These are phyloP conservation scores for Fusarium miscanthi DNA, from an alignment of 2,329 filamentous ascomycete genomes.

Conservation along the genomic window DNA sequence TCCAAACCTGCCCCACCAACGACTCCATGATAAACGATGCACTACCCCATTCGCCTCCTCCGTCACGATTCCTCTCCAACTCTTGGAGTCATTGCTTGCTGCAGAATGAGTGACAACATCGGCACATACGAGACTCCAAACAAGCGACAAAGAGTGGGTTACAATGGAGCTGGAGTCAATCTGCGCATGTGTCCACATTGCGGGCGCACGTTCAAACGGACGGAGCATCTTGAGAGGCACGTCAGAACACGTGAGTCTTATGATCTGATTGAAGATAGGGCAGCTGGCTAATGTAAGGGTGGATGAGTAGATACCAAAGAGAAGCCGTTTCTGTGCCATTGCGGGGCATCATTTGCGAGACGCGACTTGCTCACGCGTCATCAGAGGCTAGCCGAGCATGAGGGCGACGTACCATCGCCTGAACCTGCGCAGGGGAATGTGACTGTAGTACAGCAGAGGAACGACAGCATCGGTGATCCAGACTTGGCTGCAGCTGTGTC, in stretches of 20 bases:
- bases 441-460: background rate
- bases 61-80: background rate
- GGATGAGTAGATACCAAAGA: slow-evolving; percentile 56
- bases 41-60: slow-evolving; percentile 5
- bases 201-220: slow-evolving; percentile 57
- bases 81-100: slow-evolving; percentile 6
- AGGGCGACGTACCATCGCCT: background rate
- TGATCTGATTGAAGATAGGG: background rate
- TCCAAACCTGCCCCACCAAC: slow-evolving; percentile 2
- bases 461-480: background rate
- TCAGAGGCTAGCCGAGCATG: slow-evolving; percentile 39
- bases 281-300: background rate
- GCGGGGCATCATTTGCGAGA: slow-evolving; percentile 57
- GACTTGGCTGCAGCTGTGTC: slow-evolving; percentile 11
- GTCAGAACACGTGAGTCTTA: slow-evolving; percentile 56
- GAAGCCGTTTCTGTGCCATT: slow-evolving; percentile 58
- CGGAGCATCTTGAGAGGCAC: slow-evolving; percentile 59
- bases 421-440: background rate
- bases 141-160: slow-evolving; percentile 26
- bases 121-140: slow-evolving; percentile 7
- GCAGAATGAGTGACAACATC: background rate
- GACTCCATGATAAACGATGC: slow-evolving; percentile 17
- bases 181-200: slow-evolving; percentile 54
- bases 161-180: slow-evolving; percentile 18
- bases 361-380: slow-evolving; percentile 59